These are phyloP conservation scores for Bauhinia variegata DNA, from an alignment of 306 rosid species.

Conservation along the genomic window DNA sequence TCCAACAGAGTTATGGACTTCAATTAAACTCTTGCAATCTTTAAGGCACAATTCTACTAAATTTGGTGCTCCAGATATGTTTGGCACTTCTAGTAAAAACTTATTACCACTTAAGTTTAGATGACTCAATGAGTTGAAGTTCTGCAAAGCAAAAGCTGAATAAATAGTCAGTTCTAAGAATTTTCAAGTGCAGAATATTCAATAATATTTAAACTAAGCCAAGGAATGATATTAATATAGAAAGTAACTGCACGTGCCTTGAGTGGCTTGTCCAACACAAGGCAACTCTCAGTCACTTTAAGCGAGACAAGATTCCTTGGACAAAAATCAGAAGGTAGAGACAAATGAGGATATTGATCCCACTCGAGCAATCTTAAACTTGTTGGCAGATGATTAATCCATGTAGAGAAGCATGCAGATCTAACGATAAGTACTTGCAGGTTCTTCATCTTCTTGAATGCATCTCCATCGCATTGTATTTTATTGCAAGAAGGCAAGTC, in stretches of 20 bases:
- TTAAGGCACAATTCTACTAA: slow-evolving; percentile 2
- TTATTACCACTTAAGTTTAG: slow-evolving; percentile 27
- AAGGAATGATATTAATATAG: background rate
- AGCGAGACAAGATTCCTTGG: background rate
- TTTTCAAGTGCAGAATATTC: background rate
- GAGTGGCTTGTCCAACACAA: slow-evolving; percentile 8
- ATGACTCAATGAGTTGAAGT: background rate
- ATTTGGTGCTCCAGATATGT: slow-evolving; percentile 4
- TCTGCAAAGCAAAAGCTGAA: slow-evolving; percentile 8
- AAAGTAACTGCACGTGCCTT: background rate
- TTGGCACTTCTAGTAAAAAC: slow-evolving; percentile 2
- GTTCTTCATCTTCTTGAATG: slow-evolving; percentile 26
- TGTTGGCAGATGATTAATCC: slow-evolving; percentile 17
- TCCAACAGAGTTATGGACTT: slow-evolving; percentile 31
- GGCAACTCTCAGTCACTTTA: slow-evolving; percentile 8
- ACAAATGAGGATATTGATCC: slow-evolving; percentile 5
- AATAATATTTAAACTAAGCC: no score
- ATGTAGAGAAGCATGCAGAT: background rate
- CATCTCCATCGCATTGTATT: slow-evolving; percentile 2
- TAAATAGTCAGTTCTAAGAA: background rate
- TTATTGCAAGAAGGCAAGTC: background rate
- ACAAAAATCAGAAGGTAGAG: slow-evolving; percentile 2
- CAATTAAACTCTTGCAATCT: slow-evolving; percentile 11
- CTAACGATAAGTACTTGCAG: slow-evolving; percentile 23
- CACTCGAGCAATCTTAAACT: slow-evolving; percentile 23